Evolutionary conservation across 345 rosid genomes (phyloP).

Genomic region (Mercurialis annua): DNA sequence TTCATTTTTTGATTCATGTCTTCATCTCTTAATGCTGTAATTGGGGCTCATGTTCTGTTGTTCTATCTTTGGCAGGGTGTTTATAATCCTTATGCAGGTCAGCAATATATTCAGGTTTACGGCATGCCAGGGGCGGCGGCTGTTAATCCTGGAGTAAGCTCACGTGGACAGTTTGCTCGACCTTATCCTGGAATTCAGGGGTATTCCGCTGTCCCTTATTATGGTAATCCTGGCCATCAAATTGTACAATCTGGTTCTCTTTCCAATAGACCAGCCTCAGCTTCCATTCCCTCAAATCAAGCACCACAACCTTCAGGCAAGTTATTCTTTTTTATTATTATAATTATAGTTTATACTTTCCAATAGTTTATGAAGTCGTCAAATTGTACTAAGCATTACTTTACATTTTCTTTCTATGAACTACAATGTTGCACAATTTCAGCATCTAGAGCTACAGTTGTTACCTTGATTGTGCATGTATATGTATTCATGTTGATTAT

Average conservation of each 20-base stretch:
- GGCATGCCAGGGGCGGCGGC: slow-evolving; percentile 26
- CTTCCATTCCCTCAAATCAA: slow-evolving; percentile 30
- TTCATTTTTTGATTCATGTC: background rate
- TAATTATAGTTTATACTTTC: background rate
- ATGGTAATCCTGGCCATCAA: slow-evolving; percentile 28
- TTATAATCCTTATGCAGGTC: slow-evolving; percentile 32
- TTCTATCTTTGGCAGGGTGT: slow-evolving; percentile 21
- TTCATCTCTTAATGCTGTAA: background rate
- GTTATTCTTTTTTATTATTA: slow-evolving; percentile 11
- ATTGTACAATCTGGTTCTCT: slow-evolving; percentile 24
- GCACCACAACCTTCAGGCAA: slow-evolving; percentile 30
- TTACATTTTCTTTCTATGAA: background rate
- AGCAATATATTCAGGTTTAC: slow-evolving; percentile 31
- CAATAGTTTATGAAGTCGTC: background rate
- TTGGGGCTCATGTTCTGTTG: slow-evolving; percentile 11
- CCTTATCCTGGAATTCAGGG: slow-evolving; percentile 25
- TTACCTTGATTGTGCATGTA: background rate
- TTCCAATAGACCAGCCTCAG: slow-evolving; percentile 25
- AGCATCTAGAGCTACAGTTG: background rate
- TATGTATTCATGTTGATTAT: background rate
- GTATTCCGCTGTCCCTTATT: slow-evolving; percentile 18
- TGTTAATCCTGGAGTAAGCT: slow-evolving; percentile 19
- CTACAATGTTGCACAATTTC: background rate
- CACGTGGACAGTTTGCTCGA: slow-evolving; percentile 32
- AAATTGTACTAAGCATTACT: background rate